These are phyloP conservation scores for Zizania palustris DNA, from an alignment of 202 grass and related monocot species.

Conservation along the genomic window DNA sequence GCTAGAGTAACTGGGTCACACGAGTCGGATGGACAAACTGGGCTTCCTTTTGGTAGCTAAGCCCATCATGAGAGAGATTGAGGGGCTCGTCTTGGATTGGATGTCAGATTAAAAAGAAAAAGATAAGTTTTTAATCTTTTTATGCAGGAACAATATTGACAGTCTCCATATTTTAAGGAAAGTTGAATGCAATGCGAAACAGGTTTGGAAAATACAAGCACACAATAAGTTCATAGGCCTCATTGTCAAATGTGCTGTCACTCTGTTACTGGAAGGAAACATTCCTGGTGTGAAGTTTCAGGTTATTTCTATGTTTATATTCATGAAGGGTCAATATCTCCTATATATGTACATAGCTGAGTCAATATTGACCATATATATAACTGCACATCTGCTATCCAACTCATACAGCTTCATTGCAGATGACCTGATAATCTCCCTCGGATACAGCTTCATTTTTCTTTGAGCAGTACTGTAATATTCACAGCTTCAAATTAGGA, in stretches of 20 bases:
- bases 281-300: neutral
- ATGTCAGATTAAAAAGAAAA: no score
- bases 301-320: neutral
- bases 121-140: no score
- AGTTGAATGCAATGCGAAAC: no score
- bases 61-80: no score
- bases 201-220: neutral
- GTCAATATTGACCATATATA: slow-evolving; percentile 1
- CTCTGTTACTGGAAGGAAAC: neutral
- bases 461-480: neutral
- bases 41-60: neutral
- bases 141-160: no score
- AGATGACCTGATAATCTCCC: neutral
- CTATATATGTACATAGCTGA: slow-evolving; percentile 23
- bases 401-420: neutral
- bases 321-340: slow-evolving; percentile 2
- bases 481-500: neutral
- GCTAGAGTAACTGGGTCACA: neutral
- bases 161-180: no score
- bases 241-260: neutral
- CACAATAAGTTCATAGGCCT: neutral
- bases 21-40: neutral
- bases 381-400: neutral
- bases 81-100: no score
- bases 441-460: neutral